Conservation (phyloP, 306 rosid genomes). For the Lablab purpureus region DNA sequence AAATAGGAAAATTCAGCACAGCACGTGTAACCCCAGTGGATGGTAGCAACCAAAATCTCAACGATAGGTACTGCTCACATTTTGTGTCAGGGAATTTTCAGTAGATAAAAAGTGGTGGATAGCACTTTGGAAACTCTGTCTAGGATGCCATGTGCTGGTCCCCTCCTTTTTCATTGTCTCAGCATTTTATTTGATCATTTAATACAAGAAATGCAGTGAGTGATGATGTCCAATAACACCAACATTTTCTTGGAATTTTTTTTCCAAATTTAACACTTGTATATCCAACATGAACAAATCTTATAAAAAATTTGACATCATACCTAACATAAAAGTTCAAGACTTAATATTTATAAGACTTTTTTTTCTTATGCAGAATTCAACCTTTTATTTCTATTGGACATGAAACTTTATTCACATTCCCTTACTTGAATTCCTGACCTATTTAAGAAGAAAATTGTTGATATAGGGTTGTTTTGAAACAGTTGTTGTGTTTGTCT, state of each 20-base stretch:
- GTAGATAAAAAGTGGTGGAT: not conserved
- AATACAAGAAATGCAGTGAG: not conserved
- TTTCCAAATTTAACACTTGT: too few relatives aligned
- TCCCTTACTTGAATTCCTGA: too few relatives aligned
- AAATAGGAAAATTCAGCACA: not conserved
- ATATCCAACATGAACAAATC: too few relatives aligned
- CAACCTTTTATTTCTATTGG: too few relatives aligned
- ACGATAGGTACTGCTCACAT: not conserved
- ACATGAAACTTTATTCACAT: too few relatives aligned
- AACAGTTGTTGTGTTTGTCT: constrained; percentile 89
- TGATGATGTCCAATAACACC: not conserved
- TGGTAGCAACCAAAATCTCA: constrained; percentile 27
- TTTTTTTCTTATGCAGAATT: too few relatives aligned
- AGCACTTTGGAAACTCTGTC: constrained; percentile 34
- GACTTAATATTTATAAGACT: too few relatives aligned
- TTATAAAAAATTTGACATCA: too few relatives aligned
- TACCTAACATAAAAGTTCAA: too few relatives aligned
- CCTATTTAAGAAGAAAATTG: too few relatives aligned
- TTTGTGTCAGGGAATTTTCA: not conserved
- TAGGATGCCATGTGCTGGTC: constrained; percentile 20
- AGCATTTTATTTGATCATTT: not conserved
- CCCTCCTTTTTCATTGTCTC: not conserved
- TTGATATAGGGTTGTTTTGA: not conserved
- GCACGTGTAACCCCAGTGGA: constrained; percentile 26
- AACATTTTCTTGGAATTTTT: too few relatives aligned